Conservation (phyloP, 2,329 filamentous ascomycete species). For the Claviceps cyperi region DNA sequence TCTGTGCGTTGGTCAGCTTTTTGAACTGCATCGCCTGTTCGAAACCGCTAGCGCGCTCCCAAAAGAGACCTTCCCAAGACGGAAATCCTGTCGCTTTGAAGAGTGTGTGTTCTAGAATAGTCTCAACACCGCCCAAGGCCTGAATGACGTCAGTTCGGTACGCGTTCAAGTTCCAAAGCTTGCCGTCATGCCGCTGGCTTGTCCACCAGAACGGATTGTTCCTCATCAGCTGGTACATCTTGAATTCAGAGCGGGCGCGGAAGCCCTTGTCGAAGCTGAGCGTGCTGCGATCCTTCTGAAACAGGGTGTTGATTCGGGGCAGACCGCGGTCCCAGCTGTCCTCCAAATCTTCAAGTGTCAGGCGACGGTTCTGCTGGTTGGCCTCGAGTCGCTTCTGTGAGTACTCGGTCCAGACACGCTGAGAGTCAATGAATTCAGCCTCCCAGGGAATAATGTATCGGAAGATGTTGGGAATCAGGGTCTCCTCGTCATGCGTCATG, state of each 20-base stretch:
- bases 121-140: constrained; percentile 89
- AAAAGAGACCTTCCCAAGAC: constrained; percentile 92
- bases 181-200: constrained; percentile 90
- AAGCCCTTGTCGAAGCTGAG: constrained; percentile 98
- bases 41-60: constrained; percentile 47
- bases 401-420: constrained; percentile 98
- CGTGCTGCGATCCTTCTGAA: constrained; percentile 96
- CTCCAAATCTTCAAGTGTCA: constrained; percentile 91
- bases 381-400: constrained; percentile 95
- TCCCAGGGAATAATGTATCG: constrained; percentile 99
- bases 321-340: constrained; percentile 97
- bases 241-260: constrained; percentile 89
- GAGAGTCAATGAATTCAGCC: constrained; percentile 96
- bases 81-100: constrained; percentile 97
- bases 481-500: constrained; percentile 98
- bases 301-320: constrained; percentile 94
- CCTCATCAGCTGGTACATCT: constrained; percentile 98
- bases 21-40: constrained; percentile 85
- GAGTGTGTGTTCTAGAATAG: constrained; percentile 88
- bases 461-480: constrained; percentile 96
- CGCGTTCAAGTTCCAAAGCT: constrained; percentile 91
- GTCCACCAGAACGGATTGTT: constrained; percentile 99
- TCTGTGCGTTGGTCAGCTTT: constrained; percentile 92
- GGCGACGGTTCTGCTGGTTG: constrained; percentile 87
- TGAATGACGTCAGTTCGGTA: constrained; percentile 97